Evolutionary conservation across 495 filamentous ascomycete species (phyloP).

Genomic region (Jackrogersella minutella): DNA sequence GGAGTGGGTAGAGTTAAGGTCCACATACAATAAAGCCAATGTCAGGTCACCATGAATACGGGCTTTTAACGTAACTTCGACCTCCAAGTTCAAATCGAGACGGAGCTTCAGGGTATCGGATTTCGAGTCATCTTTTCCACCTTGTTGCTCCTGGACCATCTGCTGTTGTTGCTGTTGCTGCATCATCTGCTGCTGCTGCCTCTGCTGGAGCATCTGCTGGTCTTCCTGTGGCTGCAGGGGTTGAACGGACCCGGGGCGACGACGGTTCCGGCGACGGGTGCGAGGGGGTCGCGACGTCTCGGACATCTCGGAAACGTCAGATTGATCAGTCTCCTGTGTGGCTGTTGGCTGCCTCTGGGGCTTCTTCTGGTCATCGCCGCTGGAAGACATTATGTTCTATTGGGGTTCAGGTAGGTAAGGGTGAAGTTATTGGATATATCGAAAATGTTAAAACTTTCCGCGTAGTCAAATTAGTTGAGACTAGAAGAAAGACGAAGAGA

Average conservation of each 20-base stretch:
- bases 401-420: background rate
- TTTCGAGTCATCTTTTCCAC: slow-evolving; percentile 47
- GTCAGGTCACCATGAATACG: slow-evolving; percentile 89
- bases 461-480: too few relatives aligned
- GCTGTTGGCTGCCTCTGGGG: slow-evolving; percentile 23
- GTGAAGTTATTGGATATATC: too few relatives aligned
- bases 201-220: slow-evolving; percentile 43
- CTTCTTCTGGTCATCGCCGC: slow-evolving; percentile 21
- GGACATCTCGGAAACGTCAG: slow-evolving; percentile 49
- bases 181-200: slow-evolving; percentile 37
- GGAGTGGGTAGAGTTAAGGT: background rate
- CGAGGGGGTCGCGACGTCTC: slow-evolving; percentile 47
- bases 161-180: slow-evolving; percentile 39
- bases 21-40: slow-evolving; percentile 76
- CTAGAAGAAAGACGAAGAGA: too few relatives aligned
- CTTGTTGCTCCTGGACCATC: slow-evolving; percentile 40
- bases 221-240: slow-evolving; percentile 34
- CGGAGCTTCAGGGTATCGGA: slow-evolving; percentile 73
- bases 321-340: slow-evolving; percentile 32
- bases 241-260: slow-evolving; percentile 34
- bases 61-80: slow-evolving; percentile 84
- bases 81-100: slow-evolving; percentile 81
- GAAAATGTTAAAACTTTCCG: too few relatives aligned
- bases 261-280: slow-evolving; percentile 35
- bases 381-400: slow-evolving; percentile 32